Evolutionary conservation across 2,329 filamentous ascomycete species (phyloP).

Genomic region (Fusarium continuum): DNA sequence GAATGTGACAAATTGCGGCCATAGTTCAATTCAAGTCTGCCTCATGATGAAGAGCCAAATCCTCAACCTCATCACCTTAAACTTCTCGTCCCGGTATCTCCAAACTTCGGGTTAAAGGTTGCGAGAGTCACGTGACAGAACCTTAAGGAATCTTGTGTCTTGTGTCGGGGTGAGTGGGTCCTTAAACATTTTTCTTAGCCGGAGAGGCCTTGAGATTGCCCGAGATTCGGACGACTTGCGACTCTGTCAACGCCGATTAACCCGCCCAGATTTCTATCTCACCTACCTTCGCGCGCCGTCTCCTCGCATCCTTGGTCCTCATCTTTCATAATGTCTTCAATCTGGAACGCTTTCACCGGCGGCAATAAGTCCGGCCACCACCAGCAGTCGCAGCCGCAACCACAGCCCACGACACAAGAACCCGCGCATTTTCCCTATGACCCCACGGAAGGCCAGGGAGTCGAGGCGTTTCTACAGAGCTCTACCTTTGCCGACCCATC

Average conservation of each 20-base stretch:
- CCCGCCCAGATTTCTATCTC: slow-evolving; percentile 30
- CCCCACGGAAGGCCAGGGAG: slow-evolving; percentile 77
- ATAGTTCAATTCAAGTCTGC: background rate
- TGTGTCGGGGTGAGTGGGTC: slow-evolving; percentile 34
- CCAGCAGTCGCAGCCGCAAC: slow-evolving; percentile 51
- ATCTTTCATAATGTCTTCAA: slow-evolving; percentile 59
- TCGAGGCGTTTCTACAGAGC: slow-evolving; percentile 84
- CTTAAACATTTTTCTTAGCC: slow-evolving; percentile 47
- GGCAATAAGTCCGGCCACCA: slow-evolving; percentile 60
- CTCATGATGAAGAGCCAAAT: background rate
- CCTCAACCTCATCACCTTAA: background rate
- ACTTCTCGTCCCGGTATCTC: background rate
- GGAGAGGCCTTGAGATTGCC: slow-evolving; percentile 38
- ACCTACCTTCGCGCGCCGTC: slow-evolving; percentile 18
- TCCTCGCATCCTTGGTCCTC: slow-evolving; percentile 20
- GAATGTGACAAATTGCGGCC: too few species aligned
- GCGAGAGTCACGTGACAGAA: slow-evolving; percentile 28
- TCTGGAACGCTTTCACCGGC: slow-evolving; percentile 71
- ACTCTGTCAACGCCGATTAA: slow-evolving; percentile 32
- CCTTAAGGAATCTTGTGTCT: slow-evolving; percentile 21
- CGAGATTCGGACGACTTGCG: slow-evolving; percentile 42
- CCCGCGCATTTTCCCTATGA: slow-evolving; percentile 70
- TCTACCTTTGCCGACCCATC: slow-evolving; percentile 85
- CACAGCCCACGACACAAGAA: slow-evolving; percentile 53
- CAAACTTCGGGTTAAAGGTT: slow-evolving; percentile 8